Percentiles rank a stretch among this genome's conserved stretches.
Conservation (phyloP, 495 filamentous ascomycete genomes). For the Annulohypoxylon maeteangense region DNA sequence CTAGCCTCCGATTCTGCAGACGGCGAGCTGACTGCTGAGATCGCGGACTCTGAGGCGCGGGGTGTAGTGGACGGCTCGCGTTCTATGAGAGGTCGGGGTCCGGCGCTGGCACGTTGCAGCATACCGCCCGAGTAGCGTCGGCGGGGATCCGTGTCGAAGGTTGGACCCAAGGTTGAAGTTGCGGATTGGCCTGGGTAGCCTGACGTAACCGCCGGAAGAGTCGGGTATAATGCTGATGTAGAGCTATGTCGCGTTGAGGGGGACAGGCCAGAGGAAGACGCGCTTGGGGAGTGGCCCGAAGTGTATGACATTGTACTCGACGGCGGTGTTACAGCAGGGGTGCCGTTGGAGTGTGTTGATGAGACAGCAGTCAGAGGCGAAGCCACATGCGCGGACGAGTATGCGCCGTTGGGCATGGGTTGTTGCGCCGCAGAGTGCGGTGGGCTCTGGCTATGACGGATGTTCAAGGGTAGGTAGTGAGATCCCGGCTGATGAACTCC, state of each 20-base stretch:
- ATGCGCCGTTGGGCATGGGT: conserved; percentile 54
- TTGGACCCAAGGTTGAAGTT: conserved; percentile 82
- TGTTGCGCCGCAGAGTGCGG: conserved; percentile 63
- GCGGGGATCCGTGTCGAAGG: conserved; percentile 81
- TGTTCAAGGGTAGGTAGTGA: conserved; percentile 60
- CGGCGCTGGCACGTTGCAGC: conserved; percentile 75
- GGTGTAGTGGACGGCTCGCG: conserved; percentile 66
- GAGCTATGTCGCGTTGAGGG: conserved; percentile 71
- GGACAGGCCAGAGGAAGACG: conserved; percentile 70
- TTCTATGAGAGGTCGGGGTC: conserved; percentile 51
- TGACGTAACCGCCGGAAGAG: conserved; percentile 77
- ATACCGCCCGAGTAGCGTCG: conserved; percentile 89
- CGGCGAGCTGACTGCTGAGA: conserved; percentile 55
- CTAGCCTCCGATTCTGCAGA: conserved; percentile 56
- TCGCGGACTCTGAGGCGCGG: conserved; percentile 58
- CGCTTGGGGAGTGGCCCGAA: conserved; percentile 84
- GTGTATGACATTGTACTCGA: conserved; percentile 87
- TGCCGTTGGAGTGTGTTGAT: conserved; percentile 68
- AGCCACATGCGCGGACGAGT: conserved; percentile 65
- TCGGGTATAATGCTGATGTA: conserved; percentile 79
- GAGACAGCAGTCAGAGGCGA: conserved; percentile 68
- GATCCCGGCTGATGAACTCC: conserved; percentile 73
- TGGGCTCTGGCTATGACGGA: conserved; percentile 80
- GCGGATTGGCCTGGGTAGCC: conserved; percentile 70
- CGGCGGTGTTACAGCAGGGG: conserved; percentile 89